Conservation (phyloP, 306 rosid species). For the Betula pendula region DNA sequence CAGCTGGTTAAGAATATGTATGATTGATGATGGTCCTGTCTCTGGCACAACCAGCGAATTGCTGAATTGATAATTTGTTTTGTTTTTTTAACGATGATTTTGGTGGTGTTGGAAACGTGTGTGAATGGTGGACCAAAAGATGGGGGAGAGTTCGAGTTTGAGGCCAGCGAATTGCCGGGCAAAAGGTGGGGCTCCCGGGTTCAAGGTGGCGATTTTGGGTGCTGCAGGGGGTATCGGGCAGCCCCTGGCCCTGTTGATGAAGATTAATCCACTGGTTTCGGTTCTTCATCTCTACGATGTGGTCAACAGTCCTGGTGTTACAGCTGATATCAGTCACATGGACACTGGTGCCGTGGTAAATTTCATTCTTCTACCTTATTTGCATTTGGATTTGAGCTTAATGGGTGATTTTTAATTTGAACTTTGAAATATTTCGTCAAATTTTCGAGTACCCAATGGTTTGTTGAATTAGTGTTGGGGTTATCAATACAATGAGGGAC, state of each 20-base stretch:
- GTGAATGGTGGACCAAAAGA: constrained; percentile 28
- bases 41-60: too few species aligned
- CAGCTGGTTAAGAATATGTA: too few species aligned
- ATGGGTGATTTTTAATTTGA: neutral
- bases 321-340: constrained; percentile 95
- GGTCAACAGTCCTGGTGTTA: constrained; percentile 91
- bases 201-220: constrained; percentile 87
- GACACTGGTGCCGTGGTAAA: constrained; percentile 97
- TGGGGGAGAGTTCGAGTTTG: constrained; percentile 47
- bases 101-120: constrained; percentile 5
- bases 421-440: neutral
- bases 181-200: constrained; percentile 88
- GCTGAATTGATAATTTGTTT: too few species aligned
- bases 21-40: too few species aligned
- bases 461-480: neutral
- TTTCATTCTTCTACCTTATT: neutral
- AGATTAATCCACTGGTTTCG: constrained; percentile 90
- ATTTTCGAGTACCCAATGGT: neutral
- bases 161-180: constrained; percentile 63
- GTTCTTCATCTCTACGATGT: constrained; percentile 98
- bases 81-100: neutral
- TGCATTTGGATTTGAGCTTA: neutral
- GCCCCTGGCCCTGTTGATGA: constrained; percentile 82
- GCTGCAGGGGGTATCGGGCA: constrained; percentile 99
- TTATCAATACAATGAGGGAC: neutral